A percentile compares a stretch with the other conserved stretches of the same genome.
Evolutionary conservation across 495 filamentous ascomycete genomes (phyloP).

Genomic region (Podospora pseudocomata): DNA sequence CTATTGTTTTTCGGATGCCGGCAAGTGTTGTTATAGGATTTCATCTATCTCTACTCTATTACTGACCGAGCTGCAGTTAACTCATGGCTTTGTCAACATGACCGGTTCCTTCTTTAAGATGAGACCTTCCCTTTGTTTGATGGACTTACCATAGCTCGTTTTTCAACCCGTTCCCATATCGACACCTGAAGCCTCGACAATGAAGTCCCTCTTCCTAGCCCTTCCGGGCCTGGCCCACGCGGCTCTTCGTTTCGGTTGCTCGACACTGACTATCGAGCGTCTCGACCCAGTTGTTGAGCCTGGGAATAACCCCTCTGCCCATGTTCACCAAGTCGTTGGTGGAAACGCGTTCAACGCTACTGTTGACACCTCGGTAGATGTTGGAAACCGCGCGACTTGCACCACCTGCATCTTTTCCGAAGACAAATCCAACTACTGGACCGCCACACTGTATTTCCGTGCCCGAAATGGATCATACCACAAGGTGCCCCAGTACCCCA

Average conservation of each 20-base stretch:
- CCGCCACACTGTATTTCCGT: constrained; percentile 38
- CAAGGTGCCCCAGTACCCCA: constrained; percentile 32
- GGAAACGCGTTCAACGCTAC: constrained; percentile 34
- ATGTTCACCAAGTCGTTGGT: constrained; percentile 29
- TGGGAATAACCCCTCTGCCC: constrained; percentile 21
- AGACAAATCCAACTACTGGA: constrained; percentile 46
- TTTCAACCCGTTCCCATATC: not conserved
- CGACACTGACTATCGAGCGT: constrained; percentile 44
- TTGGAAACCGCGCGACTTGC: constrained; percentile 29
- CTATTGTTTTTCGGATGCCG: not conserved
- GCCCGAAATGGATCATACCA: constrained; percentile 40
- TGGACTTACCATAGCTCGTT: not conserved
- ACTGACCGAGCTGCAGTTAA: not conserved
- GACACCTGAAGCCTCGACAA: constrained; percentile 10
- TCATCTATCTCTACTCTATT: not conserved
- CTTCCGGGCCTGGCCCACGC: constrained; percentile 38
- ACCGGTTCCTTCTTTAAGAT: not conserved
- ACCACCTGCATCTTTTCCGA: constrained; percentile 37
- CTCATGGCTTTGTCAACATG: not conserved
- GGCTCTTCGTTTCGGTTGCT: constrained; percentile 46
- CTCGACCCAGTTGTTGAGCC: constrained; percentile 38
- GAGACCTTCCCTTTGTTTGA: not conserved
- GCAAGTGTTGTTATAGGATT: not conserved
- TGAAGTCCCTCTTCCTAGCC: constrained; percentile 41
- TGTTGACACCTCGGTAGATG: constrained; percentile 32